Conservation (phyloP, 2,329 filamentous ascomycete genomes). For the Ilyonectria robusta region DNA sequence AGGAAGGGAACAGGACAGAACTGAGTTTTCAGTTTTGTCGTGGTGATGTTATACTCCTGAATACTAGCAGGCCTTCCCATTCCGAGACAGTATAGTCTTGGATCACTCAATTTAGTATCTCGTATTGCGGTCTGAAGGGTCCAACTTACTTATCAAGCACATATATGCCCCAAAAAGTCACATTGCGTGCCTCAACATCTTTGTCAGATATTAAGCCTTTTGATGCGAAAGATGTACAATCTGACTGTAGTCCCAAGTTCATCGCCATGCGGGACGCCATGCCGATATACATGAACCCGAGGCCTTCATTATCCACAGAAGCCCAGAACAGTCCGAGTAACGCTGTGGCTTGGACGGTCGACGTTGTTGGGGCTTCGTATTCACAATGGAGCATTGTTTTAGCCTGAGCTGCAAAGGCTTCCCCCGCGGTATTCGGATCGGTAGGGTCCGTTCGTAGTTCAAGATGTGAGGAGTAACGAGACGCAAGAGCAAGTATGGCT, state of each 20-base stretch:
- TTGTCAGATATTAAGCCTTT: constrained; percentile 17
- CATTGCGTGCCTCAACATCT: constrained; percentile 20
- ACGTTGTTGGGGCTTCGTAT: constrained; percentile 26
- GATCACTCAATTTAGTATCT: not conserved
- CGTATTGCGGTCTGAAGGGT: not conserved
- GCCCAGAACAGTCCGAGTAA: constrained; percentile 13
- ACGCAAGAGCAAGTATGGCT: constrained; percentile 28
- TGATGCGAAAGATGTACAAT: constrained; percentile 43
- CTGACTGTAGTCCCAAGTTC: constrained; percentile 30
- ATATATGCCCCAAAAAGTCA: constrained; percentile 21
- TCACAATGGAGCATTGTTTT: constrained; percentile 31
- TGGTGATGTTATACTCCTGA: constrained; percentile 26
- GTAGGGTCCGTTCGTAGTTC: constrained; percentile 24
- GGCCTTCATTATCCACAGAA: constrained; percentile 21
- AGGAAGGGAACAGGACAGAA: constrained; percentile 1
- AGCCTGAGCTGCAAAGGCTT: constrained; percentile 27
- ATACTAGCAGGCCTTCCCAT: constrained; percentile 24
- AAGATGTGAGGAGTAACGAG: constrained; percentile 19
- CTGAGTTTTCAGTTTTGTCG: constrained; percentile 11
- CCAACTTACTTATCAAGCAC: constrained; percentile 22
- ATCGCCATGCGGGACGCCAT: constrained; percentile 31
- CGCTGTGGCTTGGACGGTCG: constrained; percentile 30
- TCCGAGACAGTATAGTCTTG: constrained; percentile 19
- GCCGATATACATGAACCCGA: constrained; percentile 26
- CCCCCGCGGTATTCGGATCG: constrained; percentile 28